Evolutionary conservation across 2,329 filamentous ascomycete genomes (phyloP), one percentile per base, ranked within the genome.

Genomic region (Claviceps maximensis): DNA sequence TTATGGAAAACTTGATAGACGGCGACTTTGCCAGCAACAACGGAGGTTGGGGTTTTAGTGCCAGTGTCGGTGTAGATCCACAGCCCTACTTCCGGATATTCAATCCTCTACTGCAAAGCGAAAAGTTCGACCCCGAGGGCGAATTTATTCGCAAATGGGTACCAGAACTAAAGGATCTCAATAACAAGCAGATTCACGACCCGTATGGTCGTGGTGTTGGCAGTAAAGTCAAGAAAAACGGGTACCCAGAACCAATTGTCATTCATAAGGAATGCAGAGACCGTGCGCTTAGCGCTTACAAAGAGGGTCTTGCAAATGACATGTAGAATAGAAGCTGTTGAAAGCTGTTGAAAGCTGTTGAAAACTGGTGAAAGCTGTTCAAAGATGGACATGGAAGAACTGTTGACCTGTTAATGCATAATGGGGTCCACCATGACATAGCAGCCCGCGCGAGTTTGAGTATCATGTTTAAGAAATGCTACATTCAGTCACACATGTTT

Each of bases 11-110:
- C 57, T 72, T 89, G 8, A 78, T 90, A 53, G 87, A 91, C 61
- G 86, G 86, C 17, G 87, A 90, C 63, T 88, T 90, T 62, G 84
- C 85, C 0, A 84, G 79, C 54, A 91, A 91, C 65, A 89, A 87
- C 56, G 75, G 77, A 29, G 78, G 78, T 3, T 80, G 77, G 76
- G 79, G 70, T 1, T 73, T 72, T 56, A 68, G 75, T 25, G 82
- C 84, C 4, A 80, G 76, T 19, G 83, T 83, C 0, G 86, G 87
- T 1, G 86, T 89, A 7, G 88, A 94, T 65, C 86, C 88, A 1
- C 87, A 95, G 67, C 89, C 89, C 0, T 95, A 94, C 64, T 95
- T 95, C 58, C 78, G 89, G 7, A 86, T 95, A 50, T 95, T 95
- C 69, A 95, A 94, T 61, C 89, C 89, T 0, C 65, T 89, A 46